Evolutionary conservation across 148 eudicot genomes (phyloP), one percentile per base, ranked within the genome.

Genomic region (Diospyros kaki): DNA sequence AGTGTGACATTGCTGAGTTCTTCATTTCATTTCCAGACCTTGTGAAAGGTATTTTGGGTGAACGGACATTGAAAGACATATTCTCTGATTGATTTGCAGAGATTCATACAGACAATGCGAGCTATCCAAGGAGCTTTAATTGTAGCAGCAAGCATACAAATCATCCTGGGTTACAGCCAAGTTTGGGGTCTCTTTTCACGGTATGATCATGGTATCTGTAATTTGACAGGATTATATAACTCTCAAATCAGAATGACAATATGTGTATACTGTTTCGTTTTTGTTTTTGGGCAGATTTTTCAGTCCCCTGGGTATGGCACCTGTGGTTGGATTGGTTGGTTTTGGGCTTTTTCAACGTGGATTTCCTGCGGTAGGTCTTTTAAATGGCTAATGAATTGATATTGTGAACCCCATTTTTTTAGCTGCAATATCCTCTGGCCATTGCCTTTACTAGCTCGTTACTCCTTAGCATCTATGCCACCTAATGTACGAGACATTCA

Each of bases 271-370:
- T 64, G n/a, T 55, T 59, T 40, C 40, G 28, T 28, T 38, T 74
- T 58, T 64, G 62, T 14, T 78, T 77, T 39, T 28, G 28, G 28
- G 28, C 92, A 95, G 98, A 76, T 93, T 95, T 77, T 96, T 96
- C 78, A 96, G 98, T 82, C 99, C 99, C 77, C 98, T 96, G 79
- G 99, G 99, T 62, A 96, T 96, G 99, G 92, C 97, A 52, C 99
- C 99, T 73, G 99, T 93, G 69, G 99, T 96, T 67, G 98, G 99
- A 78, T 88, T 96, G 82, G 88, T 93, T 69, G 99, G 99, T 78
- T 88, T 96, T 80, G 99, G 99, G 41, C 81, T 96, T 80, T 89
- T 93, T 82, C 93, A 91, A 67, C 86, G 89, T 72, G 99, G 99
- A 75, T 96, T 96, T 87, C 97, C 97, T 42, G 87, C 82, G 81